Conservation (phyloP, 2,329 filamentous ascomycete species). For the Ambrosiella beaveri region DNA sequence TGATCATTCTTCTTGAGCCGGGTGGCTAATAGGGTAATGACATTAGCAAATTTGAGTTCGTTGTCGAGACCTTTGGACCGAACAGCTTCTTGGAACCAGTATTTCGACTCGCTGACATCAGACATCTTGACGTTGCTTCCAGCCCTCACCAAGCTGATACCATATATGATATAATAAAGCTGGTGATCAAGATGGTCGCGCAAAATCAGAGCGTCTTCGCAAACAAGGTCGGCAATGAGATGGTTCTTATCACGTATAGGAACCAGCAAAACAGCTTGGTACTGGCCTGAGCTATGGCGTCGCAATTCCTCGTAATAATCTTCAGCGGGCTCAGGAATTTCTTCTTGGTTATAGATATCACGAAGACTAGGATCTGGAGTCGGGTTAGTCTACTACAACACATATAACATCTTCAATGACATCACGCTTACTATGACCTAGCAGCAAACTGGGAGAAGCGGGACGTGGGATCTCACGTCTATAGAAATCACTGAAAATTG, state of each 20-base stretch:
- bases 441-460: conserved; percentile 9
- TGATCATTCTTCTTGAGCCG: conserved; percentile 10
- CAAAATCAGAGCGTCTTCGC: conserved; percentile 8
- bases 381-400: neutral
- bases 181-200: conserved; percentile 4
- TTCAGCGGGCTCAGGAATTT: neutral
- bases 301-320: neutral
- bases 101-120: conserved; percentile 1
- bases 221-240: conserved; percentile 5
- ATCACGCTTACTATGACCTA: conserved; percentile 9
- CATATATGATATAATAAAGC: conserved; percentile 10
- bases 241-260: conserved; percentile 12
- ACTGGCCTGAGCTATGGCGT: conserved; percentile 12
- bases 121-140: neutral
- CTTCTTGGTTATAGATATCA: neutral
- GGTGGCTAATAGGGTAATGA: conserved; percentile 10
- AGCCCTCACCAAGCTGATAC: conserved; percentile 8
- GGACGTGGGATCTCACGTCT: neutral
- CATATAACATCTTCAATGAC: neutral
- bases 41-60: conserved; percentile 10
- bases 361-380: neutral
- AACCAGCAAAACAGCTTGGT: conserved; percentile 11
- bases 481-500: neutral
- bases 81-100: neutral
- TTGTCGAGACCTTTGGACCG: neutral